Base-by-base conservation (phyloP, 768 basidiomycete genomes). In the Lentinus brumalis region DNA sequence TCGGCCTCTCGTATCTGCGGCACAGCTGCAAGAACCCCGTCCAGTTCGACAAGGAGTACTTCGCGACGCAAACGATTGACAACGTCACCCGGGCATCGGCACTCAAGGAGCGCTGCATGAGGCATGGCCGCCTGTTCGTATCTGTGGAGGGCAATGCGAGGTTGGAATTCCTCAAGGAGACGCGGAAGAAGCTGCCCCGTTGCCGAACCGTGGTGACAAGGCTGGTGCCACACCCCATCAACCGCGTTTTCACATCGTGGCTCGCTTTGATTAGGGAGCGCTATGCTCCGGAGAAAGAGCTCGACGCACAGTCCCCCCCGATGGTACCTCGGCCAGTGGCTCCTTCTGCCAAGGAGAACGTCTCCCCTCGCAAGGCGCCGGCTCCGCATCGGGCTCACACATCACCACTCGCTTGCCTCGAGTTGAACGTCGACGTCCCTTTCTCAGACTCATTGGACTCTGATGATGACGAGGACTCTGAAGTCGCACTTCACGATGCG, bases 1-100 rank as follows among this genome's bases (percentile, higher is more conserved):
- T 44, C 54, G 53, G 21, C 18, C 39, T 60, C 14, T 50, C 53
- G 5, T 60, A 51, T 40, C 39, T 60, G 3, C 41, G 41, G 1
- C 29, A 42, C 32, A 51, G 16, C 50, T 51, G 31, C 31, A 5
- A 6, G 2, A 16, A 56, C 5, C 47, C 55, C 32, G 14, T 12
- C 9, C 16, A 6, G 1, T 38, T 49, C 49, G 30, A 55, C 8
- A 39, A 31, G 12, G 49, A 50, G n/a, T 60, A 56, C 59, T 60
- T 56, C 41, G 45, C 30, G 3, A 16, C 29, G 4, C 8, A 26
- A 26, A 26, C 8, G 44, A 21, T n/a, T 12, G n/a, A 15, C 44
- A 21, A 1, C n/a, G 15, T 21, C 4, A 45, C n/a, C 21, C 44
- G n/a, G 14, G 44, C 44, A 16, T 45, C 44, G 3, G 15, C 14